Conservation (phyloP, 257 asterid genomes). For the Avicennia marina region DNA sequence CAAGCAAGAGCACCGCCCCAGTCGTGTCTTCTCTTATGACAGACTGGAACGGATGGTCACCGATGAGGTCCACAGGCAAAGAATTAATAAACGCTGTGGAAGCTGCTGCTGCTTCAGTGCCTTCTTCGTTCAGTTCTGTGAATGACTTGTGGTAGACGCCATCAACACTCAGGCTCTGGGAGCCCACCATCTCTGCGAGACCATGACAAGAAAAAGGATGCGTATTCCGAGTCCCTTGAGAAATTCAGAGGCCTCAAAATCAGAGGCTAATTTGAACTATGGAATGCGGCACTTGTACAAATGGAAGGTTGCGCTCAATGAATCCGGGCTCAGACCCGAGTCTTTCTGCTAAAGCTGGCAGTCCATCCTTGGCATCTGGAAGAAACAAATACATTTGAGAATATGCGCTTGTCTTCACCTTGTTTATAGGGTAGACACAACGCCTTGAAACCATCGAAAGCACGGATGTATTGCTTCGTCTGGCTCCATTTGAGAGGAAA, state of each 20-base stretch:
- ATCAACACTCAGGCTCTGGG: conserved; percentile 29
- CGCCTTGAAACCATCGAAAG: conserved; percentile 42
- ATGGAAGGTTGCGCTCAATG: conserved; percentile 35
- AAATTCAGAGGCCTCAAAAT: conserved; percentile 36
- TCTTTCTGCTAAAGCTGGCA: conserved; percentile 31
- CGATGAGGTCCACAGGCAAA: conserved; percentile 37
- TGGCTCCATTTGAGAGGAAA: conserved; percentile 38
- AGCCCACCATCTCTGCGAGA: conserved; percentile 45
- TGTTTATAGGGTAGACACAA: conserved; percentile 35
- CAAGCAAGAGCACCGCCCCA: conserved; percentile 43
- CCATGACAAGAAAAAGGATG: conserved; percentile 33
- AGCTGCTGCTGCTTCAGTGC: conserved; percentile 61
- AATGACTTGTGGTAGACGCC: conserved; percentile 43
- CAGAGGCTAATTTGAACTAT: conserved; percentile 34
- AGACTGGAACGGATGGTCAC: conserved; percentile 52
- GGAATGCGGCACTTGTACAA: conserved; percentile 31
- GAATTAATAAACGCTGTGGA: conserved; percentile 24
- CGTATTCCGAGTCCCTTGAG: conserved; percentile 31
- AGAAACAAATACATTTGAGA: conserved; percentile 45
- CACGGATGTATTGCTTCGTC: conserved; percentile 32
- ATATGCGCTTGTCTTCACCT: conserved; percentile 42
- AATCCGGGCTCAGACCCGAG: conserved; percentile 26
- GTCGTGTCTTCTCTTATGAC: conserved; percentile 42
- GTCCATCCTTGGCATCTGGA: conserved; percentile 39
- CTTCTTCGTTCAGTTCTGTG: conserved; percentile 58